Percentiles rank a stretch among this genome's conserved stretches.
Conservation (phyloP, 2,329 filamentous ascomycete species). For the Cucurbitaria berberidis region DNA sequence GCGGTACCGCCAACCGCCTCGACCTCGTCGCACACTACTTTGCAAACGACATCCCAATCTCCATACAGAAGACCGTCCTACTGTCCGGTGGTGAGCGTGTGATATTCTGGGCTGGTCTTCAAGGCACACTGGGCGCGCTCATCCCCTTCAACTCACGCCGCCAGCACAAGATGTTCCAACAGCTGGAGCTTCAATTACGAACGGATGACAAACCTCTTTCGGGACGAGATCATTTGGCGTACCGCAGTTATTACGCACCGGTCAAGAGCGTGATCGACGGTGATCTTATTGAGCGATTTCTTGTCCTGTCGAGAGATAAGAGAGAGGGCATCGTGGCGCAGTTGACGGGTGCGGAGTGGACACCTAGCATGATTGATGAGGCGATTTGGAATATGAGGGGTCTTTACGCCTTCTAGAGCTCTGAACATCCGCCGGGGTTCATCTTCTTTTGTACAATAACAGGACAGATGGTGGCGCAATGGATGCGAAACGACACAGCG, state of each 20-base stretch:
- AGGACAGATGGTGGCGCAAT: not conserved
- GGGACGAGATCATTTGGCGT: slow-evolving; percentile 94
- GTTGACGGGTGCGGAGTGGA: slow-evolving; percentile 73
- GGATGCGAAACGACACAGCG: not conserved
- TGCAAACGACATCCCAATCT: slow-evolving; percentile 89
- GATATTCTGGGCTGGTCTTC: slow-evolving; percentile 89
- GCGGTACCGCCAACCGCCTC: slow-evolving; percentile 84
- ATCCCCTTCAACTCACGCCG: slow-evolving; percentile 91
- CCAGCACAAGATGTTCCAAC: slow-evolving; percentile 97
- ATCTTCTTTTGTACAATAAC: not conserved
- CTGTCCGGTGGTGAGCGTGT: slow-evolving; percentile 92
- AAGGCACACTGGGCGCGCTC: slow-evolving; percentile 91
- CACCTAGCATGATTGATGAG: slow-evolving; percentile 88
- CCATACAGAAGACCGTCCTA: slow-evolving; percentile 85
- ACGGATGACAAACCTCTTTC: slow-evolving; percentile 79
- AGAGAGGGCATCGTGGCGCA: slow-evolving; percentile 96
- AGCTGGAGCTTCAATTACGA: slow-evolving; percentile 84
- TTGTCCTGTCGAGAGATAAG: slow-evolving; percentile 81
- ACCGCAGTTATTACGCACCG: slow-evolving; percentile 92
- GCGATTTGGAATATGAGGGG: slow-evolving; percentile 68
- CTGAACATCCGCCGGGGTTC: not conserved
- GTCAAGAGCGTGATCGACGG: slow-evolving; percentile 97
- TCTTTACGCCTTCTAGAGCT: slow-evolving; percentile 40
- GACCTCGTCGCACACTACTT: slow-evolving; percentile 88
- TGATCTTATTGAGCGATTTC: slow-evolving; percentile 91